phyloP scores from a whole-genome alignment of 257 asterid species.

The Euphrasia confusa region DNA sequence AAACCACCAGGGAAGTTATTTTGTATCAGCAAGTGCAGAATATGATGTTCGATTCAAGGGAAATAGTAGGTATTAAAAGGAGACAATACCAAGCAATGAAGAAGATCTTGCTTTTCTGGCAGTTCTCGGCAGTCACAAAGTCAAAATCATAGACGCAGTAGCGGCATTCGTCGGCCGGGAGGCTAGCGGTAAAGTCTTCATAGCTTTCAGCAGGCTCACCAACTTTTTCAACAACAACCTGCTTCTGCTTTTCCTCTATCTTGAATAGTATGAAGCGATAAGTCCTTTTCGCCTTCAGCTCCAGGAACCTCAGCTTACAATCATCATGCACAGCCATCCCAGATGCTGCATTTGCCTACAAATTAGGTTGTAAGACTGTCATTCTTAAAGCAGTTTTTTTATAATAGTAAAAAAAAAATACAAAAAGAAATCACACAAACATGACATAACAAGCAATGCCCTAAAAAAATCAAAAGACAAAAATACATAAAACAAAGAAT shows the following conservation, averaged over 20 bases:
- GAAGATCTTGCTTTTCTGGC: conserved; percentile 8
- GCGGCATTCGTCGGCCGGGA: conserved; percentile 57
- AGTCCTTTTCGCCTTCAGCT: conserved; percentile 52
- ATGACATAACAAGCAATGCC: too few relatives aligned
- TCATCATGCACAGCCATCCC: conserved; percentile 57
- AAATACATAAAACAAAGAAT: too few relatives aligned
- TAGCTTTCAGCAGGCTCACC: conserved; percentile 51
- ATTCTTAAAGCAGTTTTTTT: not conserved
- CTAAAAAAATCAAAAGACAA: too few relatives aligned
- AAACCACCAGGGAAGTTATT: not conserved
- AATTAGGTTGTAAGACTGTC: not conserved
- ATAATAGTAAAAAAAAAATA: not conserved
- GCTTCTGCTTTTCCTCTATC: conserved; percentile 61
- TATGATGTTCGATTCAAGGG: not conserved
- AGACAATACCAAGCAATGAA: conserved; percentile 1
- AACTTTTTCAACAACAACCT: conserved; percentile 48
- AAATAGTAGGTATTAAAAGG: not conserved
- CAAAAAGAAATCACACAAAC: not conserved
- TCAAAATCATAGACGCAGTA: conserved; percentile 58
- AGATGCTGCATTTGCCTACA: conserved; percentile 56
- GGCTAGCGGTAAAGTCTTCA: conserved; percentile 49
- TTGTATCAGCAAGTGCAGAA: not conserved
- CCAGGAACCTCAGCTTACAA: conserved; percentile 57
- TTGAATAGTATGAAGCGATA: conserved; percentile 48
- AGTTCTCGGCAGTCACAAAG: conserved; percentile 47